Conservation (phyloP, 2,329 filamentous ascomycete species). For the Chrysoporthe puriensis region DNA sequence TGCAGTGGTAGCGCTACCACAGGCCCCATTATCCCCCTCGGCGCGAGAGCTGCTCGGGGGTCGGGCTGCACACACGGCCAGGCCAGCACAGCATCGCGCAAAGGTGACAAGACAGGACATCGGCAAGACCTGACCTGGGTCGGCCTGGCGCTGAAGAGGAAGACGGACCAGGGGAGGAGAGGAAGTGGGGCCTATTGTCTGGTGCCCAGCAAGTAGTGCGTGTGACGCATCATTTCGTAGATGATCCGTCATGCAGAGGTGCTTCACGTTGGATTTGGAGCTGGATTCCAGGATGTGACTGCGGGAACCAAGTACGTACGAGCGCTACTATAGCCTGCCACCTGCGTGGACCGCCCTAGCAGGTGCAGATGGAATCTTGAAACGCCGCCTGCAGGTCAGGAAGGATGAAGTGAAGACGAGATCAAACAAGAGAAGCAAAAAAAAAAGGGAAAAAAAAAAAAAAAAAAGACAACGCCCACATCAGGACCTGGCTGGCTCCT, state of each 20-base stretch:
- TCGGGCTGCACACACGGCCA: background rate
- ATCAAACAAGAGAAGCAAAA: background rate
- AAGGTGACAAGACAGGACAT: conserved; percentile 1
- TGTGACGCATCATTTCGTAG: conserved; percentile 9
- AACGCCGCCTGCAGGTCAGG: conserved; percentile 21
- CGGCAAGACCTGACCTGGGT: background rate
- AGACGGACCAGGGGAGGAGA: background rate
- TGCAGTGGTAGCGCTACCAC: background rate
- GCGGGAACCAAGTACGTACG: no score
- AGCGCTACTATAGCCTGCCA: no score
- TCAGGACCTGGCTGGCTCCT: background rate
- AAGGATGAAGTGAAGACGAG: conserved; percentile 7
- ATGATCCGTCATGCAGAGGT: conserved; percentile 9
- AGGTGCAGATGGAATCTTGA: conserved; percentile 16
- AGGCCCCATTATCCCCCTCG: background rate
- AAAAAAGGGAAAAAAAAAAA: background rate
- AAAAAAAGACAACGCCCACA: background rate
- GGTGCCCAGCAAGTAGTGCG: background rate
- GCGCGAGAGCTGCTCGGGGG: background rate
- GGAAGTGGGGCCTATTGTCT: background rate
- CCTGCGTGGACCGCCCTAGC: no score
- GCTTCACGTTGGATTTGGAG: conserved; percentile 15
- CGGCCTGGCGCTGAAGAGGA: background rate
- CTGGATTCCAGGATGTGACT: background rate
- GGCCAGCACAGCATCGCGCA: background rate